These are phyloP conservation scores for Gliomastix tumulicola DNA, from an alignment of 2,329 filamentous ascomycete genomes.

Conservation along the genomic window DNA sequence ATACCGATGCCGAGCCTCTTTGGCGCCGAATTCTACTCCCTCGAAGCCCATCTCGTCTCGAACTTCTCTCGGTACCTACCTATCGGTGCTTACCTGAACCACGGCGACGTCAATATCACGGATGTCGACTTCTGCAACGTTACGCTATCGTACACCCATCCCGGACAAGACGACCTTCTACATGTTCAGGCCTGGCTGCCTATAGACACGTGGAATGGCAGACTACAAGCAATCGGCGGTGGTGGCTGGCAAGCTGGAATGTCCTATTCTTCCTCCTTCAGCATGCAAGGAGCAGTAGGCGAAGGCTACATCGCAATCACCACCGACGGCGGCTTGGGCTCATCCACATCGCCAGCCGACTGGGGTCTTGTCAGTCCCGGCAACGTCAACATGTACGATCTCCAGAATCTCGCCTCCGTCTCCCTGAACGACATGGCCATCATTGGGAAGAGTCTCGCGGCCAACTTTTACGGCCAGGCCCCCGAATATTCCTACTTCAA, in stretches of 20 bases:
- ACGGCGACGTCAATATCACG: conserved; percentile 28
- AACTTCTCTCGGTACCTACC: too few relatives aligned
- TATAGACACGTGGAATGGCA: conserved; percentile 15
- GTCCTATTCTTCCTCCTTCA: not conserved
- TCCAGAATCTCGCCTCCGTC: conserved; percentile 15
- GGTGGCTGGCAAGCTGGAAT: conserved; percentile 17
- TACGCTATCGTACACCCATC: conserved; percentile 8
- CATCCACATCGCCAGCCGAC: conserved; percentile 3
- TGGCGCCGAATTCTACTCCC: conserved; percentile 6
- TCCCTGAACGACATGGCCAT: conserved; percentile 19
- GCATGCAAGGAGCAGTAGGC: conserved; percentile 8
- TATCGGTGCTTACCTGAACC: too few relatives aligned
- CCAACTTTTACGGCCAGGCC: conserved; percentile 29
- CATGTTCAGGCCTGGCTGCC: conserved; percentile 14
- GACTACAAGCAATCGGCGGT: conserved; percentile 20
- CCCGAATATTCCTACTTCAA: conserved; percentile 38
- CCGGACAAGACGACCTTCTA: conserved; percentile 2
- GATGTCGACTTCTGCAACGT: conserved; percentile 18
- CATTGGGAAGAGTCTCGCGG: conserved; percentile 30
- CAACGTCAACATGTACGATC: conserved; percentile 12
- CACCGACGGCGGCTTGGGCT: conserved; percentile 7
- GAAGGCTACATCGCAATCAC: conserved; percentile 10
- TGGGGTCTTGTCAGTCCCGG: conserved; percentile 7
- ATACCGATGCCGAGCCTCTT: too few relatives aligned
- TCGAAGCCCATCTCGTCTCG: conserved; percentile 25